Evolutionary conservation across 176 grass and related monocot species (phyloP).

Genomic region (Microstegium vimineum): DNA sequence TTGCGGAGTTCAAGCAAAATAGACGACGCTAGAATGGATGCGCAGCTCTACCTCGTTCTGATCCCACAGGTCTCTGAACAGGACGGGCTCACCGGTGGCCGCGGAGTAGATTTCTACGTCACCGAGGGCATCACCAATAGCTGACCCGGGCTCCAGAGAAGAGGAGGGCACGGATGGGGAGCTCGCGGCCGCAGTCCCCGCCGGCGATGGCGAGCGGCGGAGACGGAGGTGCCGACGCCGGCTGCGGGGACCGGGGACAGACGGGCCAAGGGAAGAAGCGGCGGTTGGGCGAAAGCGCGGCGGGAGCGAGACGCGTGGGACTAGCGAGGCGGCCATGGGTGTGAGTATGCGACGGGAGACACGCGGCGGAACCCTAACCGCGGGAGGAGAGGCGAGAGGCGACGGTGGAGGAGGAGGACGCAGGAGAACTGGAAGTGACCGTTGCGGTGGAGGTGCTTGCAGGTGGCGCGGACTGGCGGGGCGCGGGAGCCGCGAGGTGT

Average conservation of each 20-base stretch:
- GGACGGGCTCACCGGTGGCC: constrained; percentile 59
- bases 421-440: neutral
- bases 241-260: neutral
- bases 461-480: too few species aligned
- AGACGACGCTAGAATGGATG: neutral
- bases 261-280: neutral
- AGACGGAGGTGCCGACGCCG: neutral
- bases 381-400: neutral
- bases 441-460: neutral
- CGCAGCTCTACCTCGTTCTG: constrained; percentile 47
- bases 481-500: too few species aligned
- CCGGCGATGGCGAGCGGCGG: neutral
- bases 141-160: neutral
- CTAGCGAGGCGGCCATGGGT: constrained; percentile 32
- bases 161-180: constrained; percentile 16
- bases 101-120: constrained; percentile 53
- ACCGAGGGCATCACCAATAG: constrained; percentile 39
- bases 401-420: neutral
- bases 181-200: neutral
- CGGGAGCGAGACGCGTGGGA: neutral
- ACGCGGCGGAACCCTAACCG: constrained; percentile 27
- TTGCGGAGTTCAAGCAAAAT: neutral
- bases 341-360: neutral
- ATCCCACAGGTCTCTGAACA: constrained; percentile 68
- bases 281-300: neutral